phyloP scores from a whole-genome alignment of 257 asterid species.

The Solanum okadae region DNA sequence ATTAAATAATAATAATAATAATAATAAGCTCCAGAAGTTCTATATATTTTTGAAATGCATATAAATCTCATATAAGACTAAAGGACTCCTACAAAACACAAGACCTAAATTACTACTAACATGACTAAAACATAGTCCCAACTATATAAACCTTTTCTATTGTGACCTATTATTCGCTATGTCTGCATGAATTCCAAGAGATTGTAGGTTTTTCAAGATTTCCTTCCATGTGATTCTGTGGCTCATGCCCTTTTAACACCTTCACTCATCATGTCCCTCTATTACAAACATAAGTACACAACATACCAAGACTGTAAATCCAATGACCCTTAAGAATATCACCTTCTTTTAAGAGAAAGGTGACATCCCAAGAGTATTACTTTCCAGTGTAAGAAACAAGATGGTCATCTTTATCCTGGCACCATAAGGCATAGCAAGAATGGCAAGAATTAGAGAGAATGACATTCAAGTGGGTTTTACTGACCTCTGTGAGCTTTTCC shows the following conservation, averaged over 20 bases:
- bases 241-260: background rate
- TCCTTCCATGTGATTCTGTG: background rate
- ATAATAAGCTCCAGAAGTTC: background rate
- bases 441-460: background rate
- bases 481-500: slow-evolving; percentile 98
- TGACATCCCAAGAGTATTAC: background rate
- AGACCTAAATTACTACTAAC: too few species aligned
- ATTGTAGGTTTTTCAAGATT: background rate
- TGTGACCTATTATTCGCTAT: background rate
- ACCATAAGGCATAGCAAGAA: background rate
- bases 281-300: background rate
- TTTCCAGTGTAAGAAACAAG: background rate
- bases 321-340: background rate
- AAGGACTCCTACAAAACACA: too few species aligned
- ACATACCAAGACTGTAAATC: background rate
- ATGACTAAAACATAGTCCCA: too few species aligned
- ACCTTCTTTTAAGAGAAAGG: background rate
- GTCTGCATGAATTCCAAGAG: background rate
- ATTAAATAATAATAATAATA: background rate
- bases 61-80: background rate
- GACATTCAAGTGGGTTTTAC: slow-evolving; percentile 6
- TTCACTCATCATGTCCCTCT: background rate
- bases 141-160: background rate
- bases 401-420: background rate
- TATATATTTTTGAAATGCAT: background rate